Conservation (phyloP, 208 protist species). For the Leishmania turanica region DNA sequence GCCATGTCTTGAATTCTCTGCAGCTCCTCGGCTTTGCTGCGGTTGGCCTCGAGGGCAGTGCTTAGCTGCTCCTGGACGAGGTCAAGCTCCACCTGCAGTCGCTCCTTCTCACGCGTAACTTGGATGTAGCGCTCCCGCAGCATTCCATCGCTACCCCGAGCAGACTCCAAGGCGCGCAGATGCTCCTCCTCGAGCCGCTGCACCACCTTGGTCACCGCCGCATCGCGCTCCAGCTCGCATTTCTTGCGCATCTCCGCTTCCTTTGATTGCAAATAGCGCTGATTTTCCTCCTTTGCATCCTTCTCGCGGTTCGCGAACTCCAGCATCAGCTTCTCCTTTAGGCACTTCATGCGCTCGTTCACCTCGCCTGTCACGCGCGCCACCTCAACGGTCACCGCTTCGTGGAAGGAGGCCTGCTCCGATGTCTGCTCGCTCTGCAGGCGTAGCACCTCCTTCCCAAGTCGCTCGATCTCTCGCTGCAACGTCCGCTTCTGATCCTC, state of each 20-base stretch:
- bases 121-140: constrained; percentile 66
- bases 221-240: constrained; percentile 79
- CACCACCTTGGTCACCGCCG: constrained; percentile 66
- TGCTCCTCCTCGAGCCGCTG: constrained; percentile 70
- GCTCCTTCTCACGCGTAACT: constrained; percentile 68
- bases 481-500: constrained; percentile 62
- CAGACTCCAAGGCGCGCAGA: constrained; percentile 47
- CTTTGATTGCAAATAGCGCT: constrained; percentile 45
- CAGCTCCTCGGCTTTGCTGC: constrained; percentile 56
- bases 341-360: constrained; percentile 47
- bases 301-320: constrained; percentile 69
- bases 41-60: constrained; percentile 37
- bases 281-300: constrained; percentile 47
- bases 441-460: constrained; percentile 66
- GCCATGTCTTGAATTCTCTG: constrained; percentile 38
- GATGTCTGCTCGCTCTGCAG: constrained; percentile 51
- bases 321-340: constrained; percentile 73
- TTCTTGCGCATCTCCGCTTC: constrained; percentile 63
- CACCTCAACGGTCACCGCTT: constrained; percentile 72
- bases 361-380: constrained; percentile 60
- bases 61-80: constrained; percentile 64
- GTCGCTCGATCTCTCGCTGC: constrained; percentile 66
- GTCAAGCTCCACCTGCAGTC: constrained; percentile 73
- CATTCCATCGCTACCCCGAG: constrained; percentile 59
- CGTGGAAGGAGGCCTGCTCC: constrained; percentile 75